These are phyloP conservation scores for Tylopilus rubrobrunneus DNA, from an alignment of 768 basidiomycete genomes.

Conservation along the genomic window DNA sequence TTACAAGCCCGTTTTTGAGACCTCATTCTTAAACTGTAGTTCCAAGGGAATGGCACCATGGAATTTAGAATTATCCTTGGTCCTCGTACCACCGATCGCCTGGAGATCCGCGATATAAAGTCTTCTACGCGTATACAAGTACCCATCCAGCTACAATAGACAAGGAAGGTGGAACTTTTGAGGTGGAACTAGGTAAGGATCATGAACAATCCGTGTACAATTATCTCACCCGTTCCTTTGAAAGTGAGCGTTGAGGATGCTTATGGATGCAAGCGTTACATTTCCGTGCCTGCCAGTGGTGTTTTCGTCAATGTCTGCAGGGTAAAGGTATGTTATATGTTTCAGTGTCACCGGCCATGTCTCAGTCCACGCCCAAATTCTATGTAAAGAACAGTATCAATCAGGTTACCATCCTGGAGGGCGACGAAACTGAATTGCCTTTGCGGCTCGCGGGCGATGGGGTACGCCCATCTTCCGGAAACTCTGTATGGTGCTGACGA, in stretches of 20 bases:
- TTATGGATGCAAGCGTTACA: conserved; percentile 76
- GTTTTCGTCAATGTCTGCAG: conserved; percentile 81
- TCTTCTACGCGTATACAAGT: conserved; percentile 53
- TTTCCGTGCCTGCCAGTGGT: conserved; percentile 76
- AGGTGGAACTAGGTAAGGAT: conserved; percentile 68
- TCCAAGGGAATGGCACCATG: conserved; percentile 84
- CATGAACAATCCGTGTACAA: not conserved
- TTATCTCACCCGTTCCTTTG: conserved; percentile 1
- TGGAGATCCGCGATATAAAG: conserved; percentile 54
- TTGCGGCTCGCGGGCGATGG: conserved; percentile 88
- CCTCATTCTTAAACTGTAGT: not conserved
- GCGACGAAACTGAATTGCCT: conserved; percentile 68
- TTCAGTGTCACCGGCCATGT: not conserved
- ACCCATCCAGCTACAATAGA: conserved; percentile 62
- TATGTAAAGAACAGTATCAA: conserved; percentile 63
- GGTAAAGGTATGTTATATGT: conserved; percentile 52
- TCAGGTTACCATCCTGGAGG: conserved; percentile 65
- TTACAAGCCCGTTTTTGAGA: conserved; percentile 3
- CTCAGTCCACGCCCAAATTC: conserved; percentile 77
- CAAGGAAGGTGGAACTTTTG: conserved; percentile 68
- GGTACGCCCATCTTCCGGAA: conserved; percentile 42
- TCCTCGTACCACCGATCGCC: conserved; percentile 57
- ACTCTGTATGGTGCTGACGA: conserved; percentile 1
- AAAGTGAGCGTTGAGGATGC: conserved; percentile 84
- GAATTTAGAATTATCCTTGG: conserved; percentile 81